A percentile compares a stretch with the other conserved stretches of the same genome.
Conservation (phyloP, 2,329 filamentous ascomycete genomes). For the Aspergillus pseudoglaucus region DNA sequence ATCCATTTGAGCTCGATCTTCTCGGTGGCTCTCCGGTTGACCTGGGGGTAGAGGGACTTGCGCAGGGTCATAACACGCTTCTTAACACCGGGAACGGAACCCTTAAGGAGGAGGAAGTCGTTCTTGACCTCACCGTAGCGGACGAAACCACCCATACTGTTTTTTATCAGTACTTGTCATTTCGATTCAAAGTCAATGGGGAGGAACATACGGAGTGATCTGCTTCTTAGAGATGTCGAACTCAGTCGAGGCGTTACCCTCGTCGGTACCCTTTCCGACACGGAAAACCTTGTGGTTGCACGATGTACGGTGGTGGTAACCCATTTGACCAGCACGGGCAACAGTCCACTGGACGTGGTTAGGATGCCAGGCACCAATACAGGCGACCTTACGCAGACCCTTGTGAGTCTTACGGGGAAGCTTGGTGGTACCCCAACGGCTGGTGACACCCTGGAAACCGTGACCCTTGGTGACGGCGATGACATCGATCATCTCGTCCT, state of each 20-base stretch:
- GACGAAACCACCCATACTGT: conserved; percentile 95
- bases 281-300: conserved; percentile 99
- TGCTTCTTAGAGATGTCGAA: conserved; percentile 98
- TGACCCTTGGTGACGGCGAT: conserved; percentile 99
- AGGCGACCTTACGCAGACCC: conserved; percentile 99
- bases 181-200: not conserved
- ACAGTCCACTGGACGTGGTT: conserved; percentile 99
- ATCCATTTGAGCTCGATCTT: conserved; percentile 99
- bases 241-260: conserved; percentile 89
- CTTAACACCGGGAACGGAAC: conserved; percentile 94
- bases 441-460: conserved; percentile 95
- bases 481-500: conserved; percentile 98
- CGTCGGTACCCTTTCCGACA: conserved; percentile 85
- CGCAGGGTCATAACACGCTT: conserved; percentile 98
- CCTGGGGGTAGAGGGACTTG: conserved; percentile 98
- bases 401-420: conserved; percentile 99
- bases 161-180: conserved; percentile 28
- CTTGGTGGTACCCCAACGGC: conserved; percentile 99
- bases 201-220: conserved; percentile 87
- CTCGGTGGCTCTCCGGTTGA: conserved; percentile 89
- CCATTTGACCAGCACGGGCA: conserved; percentile 98
- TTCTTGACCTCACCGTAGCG: conserved; percentile 99
- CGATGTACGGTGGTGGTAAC: conserved; percentile 99
- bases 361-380: conserved; percentile 99
- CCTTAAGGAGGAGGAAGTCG: conserved; percentile 98